Percentiles rank a stretch among this genome's conserved stretches.
Evolutionary conservation across 169 alveolate genomes (phyloP).

Genomic region (Eimeria necatrix): DNA sequence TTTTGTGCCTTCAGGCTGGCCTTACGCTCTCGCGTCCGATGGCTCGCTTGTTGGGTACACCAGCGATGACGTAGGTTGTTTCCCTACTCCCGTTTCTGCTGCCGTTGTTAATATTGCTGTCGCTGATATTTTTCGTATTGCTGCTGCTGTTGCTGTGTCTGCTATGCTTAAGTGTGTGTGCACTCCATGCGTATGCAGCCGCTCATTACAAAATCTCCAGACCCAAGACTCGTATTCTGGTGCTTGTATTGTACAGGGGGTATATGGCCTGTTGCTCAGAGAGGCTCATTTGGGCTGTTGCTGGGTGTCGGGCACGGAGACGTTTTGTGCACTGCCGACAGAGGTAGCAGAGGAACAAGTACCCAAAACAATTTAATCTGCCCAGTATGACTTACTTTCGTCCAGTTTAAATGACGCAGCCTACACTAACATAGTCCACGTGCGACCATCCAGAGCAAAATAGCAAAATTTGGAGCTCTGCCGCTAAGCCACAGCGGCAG

Average conservation of each 20-base stretch:
- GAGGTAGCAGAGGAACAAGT: neutral
- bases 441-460: too few species aligned
- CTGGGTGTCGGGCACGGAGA: slow-evolving; percentile 58
- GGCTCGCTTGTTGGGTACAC: slow-evolving; percentile 65
- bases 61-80: slow-evolving; percentile 31
- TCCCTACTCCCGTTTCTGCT: neutral
- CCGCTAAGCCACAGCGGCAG: neutral
- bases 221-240: neutral
- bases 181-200: neutral
- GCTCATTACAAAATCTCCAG: too few species aligned
- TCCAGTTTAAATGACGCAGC: too few species aligned
- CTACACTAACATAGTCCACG: too few species aligned
- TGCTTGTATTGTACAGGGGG: slow-evolving; percentile 36
- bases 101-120: neutral
- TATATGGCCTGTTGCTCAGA: slow-evolving; percentile 26
- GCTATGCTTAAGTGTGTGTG: neutral
- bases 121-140: neutral
- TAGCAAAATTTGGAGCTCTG: too few species aligned
- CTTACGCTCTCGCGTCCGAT: slow-evolving; percentile 48
- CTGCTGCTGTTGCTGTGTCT: neutral
- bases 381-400: too few species aligned
- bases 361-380: too few species aligned
- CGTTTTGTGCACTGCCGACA: slow-evolving; percentile 27
- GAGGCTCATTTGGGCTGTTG: slow-evolving; percentile 23
- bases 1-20: slow-evolving; percentile 22